phyloP scores from a whole-genome alignment of 2,329 filamentous ascomycete species.

The Alternaria novae-zelandiae region DNA sequence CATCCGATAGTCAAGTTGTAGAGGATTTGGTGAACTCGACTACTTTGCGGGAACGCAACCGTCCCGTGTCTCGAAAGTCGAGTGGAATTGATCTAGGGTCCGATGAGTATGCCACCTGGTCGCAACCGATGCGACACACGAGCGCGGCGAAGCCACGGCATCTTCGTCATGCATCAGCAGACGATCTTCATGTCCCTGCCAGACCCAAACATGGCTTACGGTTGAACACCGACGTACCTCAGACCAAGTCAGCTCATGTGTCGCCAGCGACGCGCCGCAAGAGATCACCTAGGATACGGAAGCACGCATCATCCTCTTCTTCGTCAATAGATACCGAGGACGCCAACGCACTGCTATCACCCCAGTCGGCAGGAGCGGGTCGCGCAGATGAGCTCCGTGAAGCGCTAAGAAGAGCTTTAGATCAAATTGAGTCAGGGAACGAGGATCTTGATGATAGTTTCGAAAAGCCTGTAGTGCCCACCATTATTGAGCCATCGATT shows the following conservation, averaged over 20 bases:
- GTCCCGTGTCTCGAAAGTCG: neutral
- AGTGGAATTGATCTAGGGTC: neutral
- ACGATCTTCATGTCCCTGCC: constrained; percentile 7
- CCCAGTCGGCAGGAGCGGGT: constrained; percentile 26
- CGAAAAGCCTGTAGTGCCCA: constrained; percentile 8
- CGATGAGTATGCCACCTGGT: constrained; percentile 14
- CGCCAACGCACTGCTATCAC: constrained; percentile 8
- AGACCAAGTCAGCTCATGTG: constrained; percentile 26
- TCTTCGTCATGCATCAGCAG: constrained; percentile 13
- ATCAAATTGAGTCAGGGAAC: neutral
- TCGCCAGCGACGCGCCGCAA: constrained; percentile 28
- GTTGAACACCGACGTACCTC: constrained; percentile 29
- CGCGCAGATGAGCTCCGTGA: constrained; percentile 25
- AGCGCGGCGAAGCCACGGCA: neutral
- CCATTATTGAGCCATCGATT: constrained; percentile 20
- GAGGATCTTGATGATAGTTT: neutral
- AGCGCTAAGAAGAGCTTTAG: constrained; percentile 25
- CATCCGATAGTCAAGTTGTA: neutral
- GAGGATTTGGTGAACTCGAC: neutral
- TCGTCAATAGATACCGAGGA: constrained; percentile 14
- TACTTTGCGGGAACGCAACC: constrained; percentile 1
- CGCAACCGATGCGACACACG: constrained; percentile 4
- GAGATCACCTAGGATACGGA: constrained; percentile 14
- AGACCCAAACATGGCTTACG: constrained; percentile 17
- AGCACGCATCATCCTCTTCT: constrained; percentile 12